Evolutionary conservation across 805 yeast genomes (phyloP).

Genomic region (Hanseniaspora valbyensis): DNA sequence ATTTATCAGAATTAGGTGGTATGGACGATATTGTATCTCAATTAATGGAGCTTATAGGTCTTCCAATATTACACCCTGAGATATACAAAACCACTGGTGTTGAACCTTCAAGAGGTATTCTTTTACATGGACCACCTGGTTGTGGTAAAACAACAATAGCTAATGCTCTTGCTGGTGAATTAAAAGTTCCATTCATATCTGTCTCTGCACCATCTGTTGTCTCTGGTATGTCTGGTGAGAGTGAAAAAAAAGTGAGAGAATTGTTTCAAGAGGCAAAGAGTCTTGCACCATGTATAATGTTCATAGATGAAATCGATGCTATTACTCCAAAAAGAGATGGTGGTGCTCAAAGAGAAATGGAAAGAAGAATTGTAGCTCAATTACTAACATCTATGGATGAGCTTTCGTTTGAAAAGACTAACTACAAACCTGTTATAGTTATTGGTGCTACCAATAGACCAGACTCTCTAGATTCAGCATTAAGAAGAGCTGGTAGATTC

Average conservation of each 20-base stretch:
- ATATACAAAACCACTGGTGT: conserved; percentile 78
- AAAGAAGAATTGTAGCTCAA: conserved; percentile 91
- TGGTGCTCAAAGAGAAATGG: conserved; percentile 92
- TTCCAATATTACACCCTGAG: conserved; percentile 91
- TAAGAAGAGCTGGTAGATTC: conserved; percentile 92
- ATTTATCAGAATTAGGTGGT: conserved; percentile 75
- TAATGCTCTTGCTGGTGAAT: conserved; percentile 88
- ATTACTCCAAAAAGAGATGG: conserved; percentile 97
- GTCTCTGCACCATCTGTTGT: conserved; percentile 93
- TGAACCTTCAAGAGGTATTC: conserved; percentile 87
- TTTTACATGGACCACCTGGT: conserved; percentile 97
- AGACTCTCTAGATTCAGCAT: conserved; percentile 85
- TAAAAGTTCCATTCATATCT: conserved; percentile 83
- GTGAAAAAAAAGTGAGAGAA: conserved; percentile 87
- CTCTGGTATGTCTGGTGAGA: conserved; percentile 98
- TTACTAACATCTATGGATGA: conserved; percentile 91
- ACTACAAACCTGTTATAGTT: conserved; percentile 84
- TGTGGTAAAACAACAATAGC: conserved; percentile 97
- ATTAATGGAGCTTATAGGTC: conserved; percentile 77
- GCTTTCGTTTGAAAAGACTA: conserved; percentile 73
- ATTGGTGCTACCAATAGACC: conserved; percentile 97
- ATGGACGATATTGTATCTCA: conserved; percentile 75
- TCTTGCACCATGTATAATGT: conserved; percentile 84
- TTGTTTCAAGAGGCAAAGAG: conserved; percentile 83
- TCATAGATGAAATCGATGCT: conserved; percentile 95